Base-by-base conservation (phyloP, 2,329 filamentous ascomycete species). In the Teratosphaeria nubilosa region DNA sequence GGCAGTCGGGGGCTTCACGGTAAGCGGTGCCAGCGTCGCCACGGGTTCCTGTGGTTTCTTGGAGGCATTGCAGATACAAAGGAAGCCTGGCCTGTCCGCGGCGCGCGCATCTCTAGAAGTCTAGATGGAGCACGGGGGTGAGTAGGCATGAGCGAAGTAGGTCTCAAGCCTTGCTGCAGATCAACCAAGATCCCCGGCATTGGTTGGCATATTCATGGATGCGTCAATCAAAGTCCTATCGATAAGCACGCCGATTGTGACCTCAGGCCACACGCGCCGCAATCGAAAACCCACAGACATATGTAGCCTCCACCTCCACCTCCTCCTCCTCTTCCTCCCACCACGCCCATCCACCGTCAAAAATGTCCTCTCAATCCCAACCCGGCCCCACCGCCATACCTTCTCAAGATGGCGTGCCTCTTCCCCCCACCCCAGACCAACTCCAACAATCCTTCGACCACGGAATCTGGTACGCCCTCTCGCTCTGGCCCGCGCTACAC, bases 401-500 rank as follows among this genome's bases (percentile, higher is more conserved):
- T 32, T 6, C 59, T 25, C 48, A 30, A 48, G 58, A 56, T 31
- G 59, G 60, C 51, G 58, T 63, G 22, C 16, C 41, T 9, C 56
- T 60, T 20, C 11, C 34, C 13, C 61, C 65, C 25, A 65, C 64
- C 4, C 61, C 64, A 27, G 65, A 64, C 24, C 59, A 69, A 58
- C 66, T 70, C 41, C 66, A 70, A 63, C 59, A 58, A 27, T 60
- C 67, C 59, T 69, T 97, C 77, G 94, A 97, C 72, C 86, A 94
- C 69, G 88, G 85, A 70, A 87, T 96, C 66, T 90, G 90, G 72
- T 86, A 94, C 71, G 78, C 87, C 51, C 84, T 99, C 64, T 85
- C 91, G 77, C 83, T 88, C 69, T 99, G 94, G 94, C 86, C 88
- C 7, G 87, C 90, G 32, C 86, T 99, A 56, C 87, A 87, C 54